Evolutionary conservation across 1,139 yeast genomes (phyloP).

Genomic region (Ogataea hybrid): DNA sequence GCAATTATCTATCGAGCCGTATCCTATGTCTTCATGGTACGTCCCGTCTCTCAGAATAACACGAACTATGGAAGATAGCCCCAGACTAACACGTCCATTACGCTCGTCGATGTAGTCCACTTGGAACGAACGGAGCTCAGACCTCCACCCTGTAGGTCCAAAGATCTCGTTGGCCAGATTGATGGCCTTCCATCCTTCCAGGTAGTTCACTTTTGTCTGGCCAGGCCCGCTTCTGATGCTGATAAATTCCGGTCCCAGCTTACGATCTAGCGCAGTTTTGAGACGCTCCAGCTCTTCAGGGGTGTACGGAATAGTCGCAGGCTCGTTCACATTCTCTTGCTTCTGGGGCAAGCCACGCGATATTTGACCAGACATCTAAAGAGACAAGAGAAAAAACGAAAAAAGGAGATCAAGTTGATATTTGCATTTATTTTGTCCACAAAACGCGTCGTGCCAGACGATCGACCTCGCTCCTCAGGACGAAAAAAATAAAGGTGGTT

Average conservation of each 20-base stretch:
- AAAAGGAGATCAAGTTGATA: constrained; percentile 7
- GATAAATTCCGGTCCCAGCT: constrained; percentile 88
- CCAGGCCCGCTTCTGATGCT: constrained; percentile 81
- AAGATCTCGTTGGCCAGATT: constrained; percentile 79
- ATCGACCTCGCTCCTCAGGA: constrained; percentile 3
- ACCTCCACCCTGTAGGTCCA: constrained; percentile 81
- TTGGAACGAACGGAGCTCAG: constrained; percentile 61
- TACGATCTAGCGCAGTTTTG: constrained; percentile 49
- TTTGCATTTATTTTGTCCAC: constrained; percentile 3
- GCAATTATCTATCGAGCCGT: constrained; percentile 75
- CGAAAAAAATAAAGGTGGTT: constrained; percentile 1
- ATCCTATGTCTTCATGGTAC: constrained; percentile 77
- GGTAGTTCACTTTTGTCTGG: constrained; percentile 62
- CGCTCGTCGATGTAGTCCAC: constrained; percentile 72
- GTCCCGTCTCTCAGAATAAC: constrained; percentile 74
- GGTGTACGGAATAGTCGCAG: constrained; percentile 13
- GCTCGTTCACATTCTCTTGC: constrained; percentile 6
- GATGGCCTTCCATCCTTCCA: constrained; percentile 81
- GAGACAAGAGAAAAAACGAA: background rate
- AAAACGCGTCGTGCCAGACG: constrained; percentile 11
- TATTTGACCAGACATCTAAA: constrained; percentile 6
- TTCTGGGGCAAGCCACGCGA: constrained; percentile 13
- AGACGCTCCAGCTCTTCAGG: constrained; percentile 41
- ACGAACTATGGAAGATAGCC: constrained; percentile 68
- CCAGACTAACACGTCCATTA: constrained; percentile 56